Conservation (phyloP, 2,329 filamentous ascomycete genomes). For the Apiospora marii region DNA sequence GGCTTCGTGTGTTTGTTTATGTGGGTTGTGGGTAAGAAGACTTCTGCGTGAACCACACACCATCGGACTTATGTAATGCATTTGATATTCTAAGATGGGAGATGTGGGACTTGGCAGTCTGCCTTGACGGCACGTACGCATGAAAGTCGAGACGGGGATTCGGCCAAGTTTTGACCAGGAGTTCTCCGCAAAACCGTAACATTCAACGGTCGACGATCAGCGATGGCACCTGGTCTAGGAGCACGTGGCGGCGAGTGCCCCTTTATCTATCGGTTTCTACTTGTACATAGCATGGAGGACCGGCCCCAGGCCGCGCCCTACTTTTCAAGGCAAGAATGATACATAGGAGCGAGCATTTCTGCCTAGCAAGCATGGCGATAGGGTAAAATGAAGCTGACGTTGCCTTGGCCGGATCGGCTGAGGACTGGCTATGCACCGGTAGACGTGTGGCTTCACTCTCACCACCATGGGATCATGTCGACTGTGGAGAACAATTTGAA, state of each 20-base stretch:
- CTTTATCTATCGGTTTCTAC: neutral
- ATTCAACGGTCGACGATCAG: neutral
- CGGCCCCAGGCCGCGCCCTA: neutral
- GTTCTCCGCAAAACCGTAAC: conserved; percentile 14
- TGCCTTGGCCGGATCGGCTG: neutral
- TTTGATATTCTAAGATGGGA: neutral
- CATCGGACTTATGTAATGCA: neutral
- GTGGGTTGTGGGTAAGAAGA: conserved; percentile 1
- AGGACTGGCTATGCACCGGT: neutral
- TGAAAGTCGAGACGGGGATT: conserved; percentile 5
- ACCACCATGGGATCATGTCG: neutral
- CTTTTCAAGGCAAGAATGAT: neutral
- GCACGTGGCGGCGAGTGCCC: neutral
- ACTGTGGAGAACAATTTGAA: conserved; percentile 8
- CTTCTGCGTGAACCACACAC: neutral
- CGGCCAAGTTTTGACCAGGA: conserved; percentile 4
- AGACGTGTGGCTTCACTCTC: neutral
- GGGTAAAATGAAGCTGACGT: conserved; percentile 8
- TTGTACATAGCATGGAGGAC: neutral
- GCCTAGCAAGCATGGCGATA: neutral
- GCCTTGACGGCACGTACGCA: neutral
- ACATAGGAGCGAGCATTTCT: neutral
- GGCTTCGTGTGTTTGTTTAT: neutral
- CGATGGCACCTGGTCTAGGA: neutral
- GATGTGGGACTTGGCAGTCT: neutral